Base-by-base conservation (phyloP, 2,329 filamentous ascomycete species). In the Trematosphaeria pertusa region DNA sequence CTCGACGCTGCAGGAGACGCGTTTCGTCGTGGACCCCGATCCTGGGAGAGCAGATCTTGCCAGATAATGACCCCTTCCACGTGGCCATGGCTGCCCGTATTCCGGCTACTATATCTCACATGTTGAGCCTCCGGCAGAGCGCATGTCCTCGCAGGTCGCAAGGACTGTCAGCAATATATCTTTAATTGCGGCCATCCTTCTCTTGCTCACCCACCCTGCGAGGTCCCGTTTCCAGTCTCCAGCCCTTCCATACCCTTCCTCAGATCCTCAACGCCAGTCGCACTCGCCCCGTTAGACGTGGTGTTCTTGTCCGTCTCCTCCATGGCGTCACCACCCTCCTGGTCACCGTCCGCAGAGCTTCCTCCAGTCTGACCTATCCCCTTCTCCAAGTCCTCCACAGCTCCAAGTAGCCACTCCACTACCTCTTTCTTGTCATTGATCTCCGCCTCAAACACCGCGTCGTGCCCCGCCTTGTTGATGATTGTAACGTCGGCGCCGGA, bases 391-490 rank as follows among this genome's bases (percentile, higher is more conserved):
- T 70, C 74, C 18, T 75, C 75, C 4, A 75, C 76, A n/a, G 73
- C 72, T 31, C 73, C 73, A 32, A 79, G 68, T 54, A 80, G 54
- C 62, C 73, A 76, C 38, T 75, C 75, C 18, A 79, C 77, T 12
- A 79, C 75, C 15, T 78, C 74, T 43, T 70, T 67, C 67, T 77
- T 78, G 42, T 76, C 76, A 42, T 76, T 77, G 28, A 76, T 65
- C 58, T 79, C 77, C 3, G 77, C 77, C 61, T 79, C 77, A 44
- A 76, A 79, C 22, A 78, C 74, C 4, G 76, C 75, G 49, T 78
- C 87, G 61, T 96, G 89, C 20, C 95, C 91, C 37, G 88, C 88
- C 65, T 87, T 84, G 68, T 97, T 97, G 64, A 86, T 86, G 22
- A 91, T 76, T 9, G 85, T 85, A 4, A 91, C 86, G 48, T 91